Percentiles rank a stretch among this genome's conserved stretches.
phyloP scores from a whole-genome alignment of 768 basidiomycete genomes.

The Lactarius hatsudake region DNA sequence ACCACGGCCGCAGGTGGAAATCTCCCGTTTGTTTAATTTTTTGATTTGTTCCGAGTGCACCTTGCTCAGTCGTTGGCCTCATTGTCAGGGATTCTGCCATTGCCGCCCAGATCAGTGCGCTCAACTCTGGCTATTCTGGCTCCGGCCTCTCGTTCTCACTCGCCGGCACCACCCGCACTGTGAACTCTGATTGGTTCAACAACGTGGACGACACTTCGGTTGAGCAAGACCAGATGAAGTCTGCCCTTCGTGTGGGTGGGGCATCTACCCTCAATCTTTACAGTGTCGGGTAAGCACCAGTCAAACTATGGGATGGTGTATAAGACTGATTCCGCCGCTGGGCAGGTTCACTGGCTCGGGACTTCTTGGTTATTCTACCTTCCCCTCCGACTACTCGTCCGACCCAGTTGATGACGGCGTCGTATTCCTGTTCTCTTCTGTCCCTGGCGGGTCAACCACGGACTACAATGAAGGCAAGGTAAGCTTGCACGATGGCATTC shows the following conservation, averaged over 20 bases:
- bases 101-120: constrained; percentile 40
- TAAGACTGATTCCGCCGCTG: background rate
- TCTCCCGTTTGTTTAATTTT: constrained; percentile 37
- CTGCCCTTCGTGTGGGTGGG: constrained; percentile 41
- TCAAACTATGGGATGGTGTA: background rate
- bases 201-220: constrained; percentile 33
- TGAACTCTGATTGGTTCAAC: constrained; percentile 49
- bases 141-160: constrained; percentile 42
- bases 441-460: constrained; percentile 41
- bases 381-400: constrained; percentile 44
- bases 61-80: constrained; percentile 1
- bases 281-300: constrained; percentile 43
- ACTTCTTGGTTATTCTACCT: constrained; percentile 54
- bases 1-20: constrained; percentile 40
- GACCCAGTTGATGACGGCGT: constrained; percentile 50
- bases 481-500: background rate
- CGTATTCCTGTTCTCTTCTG: constrained; percentile 36
- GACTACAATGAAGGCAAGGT: constrained; percentile 39
- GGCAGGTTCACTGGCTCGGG: constrained; percentile 41
- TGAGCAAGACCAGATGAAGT: constrained; percentile 50
- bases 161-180: constrained; percentile 42
- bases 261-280: constrained; percentile 48
- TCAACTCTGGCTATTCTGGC: constrained; percentile 42
- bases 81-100: constrained; percentile 37
- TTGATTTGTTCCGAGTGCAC: background rate